Conservation (phyloP, 1,284 basidiomycete species). For the Heterobasidion parviporum region DNA sequence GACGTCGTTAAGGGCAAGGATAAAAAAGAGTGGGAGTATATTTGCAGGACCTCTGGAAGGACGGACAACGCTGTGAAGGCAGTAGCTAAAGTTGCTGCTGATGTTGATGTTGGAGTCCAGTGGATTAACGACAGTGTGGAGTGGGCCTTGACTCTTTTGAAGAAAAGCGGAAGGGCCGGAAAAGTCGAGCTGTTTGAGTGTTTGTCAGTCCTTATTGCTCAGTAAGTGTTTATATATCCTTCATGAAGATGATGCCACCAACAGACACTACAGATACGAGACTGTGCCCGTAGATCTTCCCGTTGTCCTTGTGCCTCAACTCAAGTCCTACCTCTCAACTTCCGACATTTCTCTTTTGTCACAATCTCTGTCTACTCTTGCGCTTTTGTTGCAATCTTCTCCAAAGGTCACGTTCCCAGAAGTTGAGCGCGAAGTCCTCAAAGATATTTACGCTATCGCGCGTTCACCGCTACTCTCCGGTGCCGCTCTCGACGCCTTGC, state of each 20-base stretch:
- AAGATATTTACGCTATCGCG: constrained; percentile 63
- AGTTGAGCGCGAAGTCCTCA: constrained; percentile 64
- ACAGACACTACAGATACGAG: constrained; percentile 45
- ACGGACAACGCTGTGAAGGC: constrained; percentile 67
- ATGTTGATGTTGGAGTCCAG: constrained; percentile 57
- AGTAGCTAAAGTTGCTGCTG: constrained; percentile 61
- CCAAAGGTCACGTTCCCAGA: constrained; percentile 60
- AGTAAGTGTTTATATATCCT: constrained; percentile 28
- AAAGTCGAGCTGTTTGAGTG: constrained; percentile 80
- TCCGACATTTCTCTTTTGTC: constrained; percentile 75
- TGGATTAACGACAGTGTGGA: constrained; percentile 80
- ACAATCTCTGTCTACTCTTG: constrained; percentile 62
- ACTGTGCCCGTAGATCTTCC: constrained; percentile 56
- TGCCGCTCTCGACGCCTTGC: constrained; percentile 69
- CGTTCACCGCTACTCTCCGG: constrained; percentile 74
- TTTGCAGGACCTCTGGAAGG: constrained; percentile 73
- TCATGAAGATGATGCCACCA: not conserved
- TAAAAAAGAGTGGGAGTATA: constrained; percentile 70
- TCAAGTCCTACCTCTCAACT: constrained; percentile 66
- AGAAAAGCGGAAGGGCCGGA: constrained; percentile 72
- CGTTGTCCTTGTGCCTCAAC: constrained; percentile 56
- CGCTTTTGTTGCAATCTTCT: constrained; percentile 63
- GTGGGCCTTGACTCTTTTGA: constrained; percentile 72
- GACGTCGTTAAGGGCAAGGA: constrained; percentile 57
- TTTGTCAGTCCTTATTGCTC: constrained; percentile 65